A percentile compares a stretch with the other conserved stretches of the same genome.
Evolutionary conservation across 768 basidiomycete species (phyloP).

Genomic region (Neoboletus brunneissimus): DNA sequence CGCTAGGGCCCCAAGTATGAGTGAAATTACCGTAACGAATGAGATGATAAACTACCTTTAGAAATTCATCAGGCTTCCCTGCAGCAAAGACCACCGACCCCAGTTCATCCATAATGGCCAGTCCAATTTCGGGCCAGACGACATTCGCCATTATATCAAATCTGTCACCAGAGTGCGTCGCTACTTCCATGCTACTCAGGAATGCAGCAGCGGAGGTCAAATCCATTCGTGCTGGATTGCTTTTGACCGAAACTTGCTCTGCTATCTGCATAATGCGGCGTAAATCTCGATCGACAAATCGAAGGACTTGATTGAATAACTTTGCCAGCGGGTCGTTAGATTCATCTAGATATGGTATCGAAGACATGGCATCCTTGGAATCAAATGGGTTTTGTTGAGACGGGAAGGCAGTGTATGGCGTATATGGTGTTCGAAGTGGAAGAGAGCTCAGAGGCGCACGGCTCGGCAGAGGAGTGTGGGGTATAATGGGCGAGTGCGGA

Average conservation of each 20-base stretch:
- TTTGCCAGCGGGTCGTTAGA: constrained; percentile 63
- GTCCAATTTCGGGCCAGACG: constrained; percentile 82
- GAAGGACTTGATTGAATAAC: constrained; percentile 80
- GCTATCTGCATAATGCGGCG: constrained; percentile 73
- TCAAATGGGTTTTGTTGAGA: constrained; percentile 41
- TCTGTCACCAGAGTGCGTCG: constrained; percentile 31
- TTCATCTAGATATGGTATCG: constrained; percentile 60
- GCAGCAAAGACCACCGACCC: constrained; percentile 85
- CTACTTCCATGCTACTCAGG: constrained; percentile 1
- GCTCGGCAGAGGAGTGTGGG: constrained; percentile 63
- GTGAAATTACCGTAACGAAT: not conserved
- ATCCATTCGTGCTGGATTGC: constrained; percentile 31
- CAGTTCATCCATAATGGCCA: constrained; percentile 79
- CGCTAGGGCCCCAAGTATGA: constrained; percentile 48
- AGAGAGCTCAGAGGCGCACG: constrained; percentile 26
- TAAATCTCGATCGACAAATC: constrained; percentile 76
- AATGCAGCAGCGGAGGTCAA: not conserved
- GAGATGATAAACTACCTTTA: constrained; percentile 54
- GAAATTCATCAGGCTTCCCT: constrained; percentile 86
- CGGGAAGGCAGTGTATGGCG: constrained; percentile 48
- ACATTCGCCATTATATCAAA: constrained; percentile 89
- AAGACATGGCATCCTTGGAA: constrained; percentile 28
- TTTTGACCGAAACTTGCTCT: constrained; percentile 59
- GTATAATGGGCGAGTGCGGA: constrained; percentile 72
- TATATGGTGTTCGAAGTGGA: constrained; percentile 55